Base-by-base conservation (phyloP, 2,329 filamentous ascomycete genomes). In the Fonsecaea multimorphosa region DNA sequence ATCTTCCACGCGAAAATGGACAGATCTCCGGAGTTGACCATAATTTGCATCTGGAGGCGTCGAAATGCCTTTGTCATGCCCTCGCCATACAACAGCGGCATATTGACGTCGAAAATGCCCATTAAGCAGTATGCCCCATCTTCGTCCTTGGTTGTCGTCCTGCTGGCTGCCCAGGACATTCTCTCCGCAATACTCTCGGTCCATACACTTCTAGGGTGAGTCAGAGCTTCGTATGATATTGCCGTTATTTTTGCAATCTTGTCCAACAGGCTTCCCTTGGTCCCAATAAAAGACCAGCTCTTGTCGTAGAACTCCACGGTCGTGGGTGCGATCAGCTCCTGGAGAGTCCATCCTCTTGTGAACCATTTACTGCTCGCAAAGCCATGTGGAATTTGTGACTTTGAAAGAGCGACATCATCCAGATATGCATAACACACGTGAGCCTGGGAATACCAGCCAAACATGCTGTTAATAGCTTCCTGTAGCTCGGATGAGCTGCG, bases 71-170 rank as follows among this genome's bases (percentile, higher is more conserved):
- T 72, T 8, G 58, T 63, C 29, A 31, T 3, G 5, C 73, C 72
- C 51, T 76, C 74, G 1, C 81, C 81, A 57, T 83, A 83, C 0
- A 82, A 58, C 2, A 82, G 68, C 0, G 80, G 76, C 77, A 83
- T 81, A 44, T 79, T 76, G 22, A 83, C 74, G 1, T 73, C 73
- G 31, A 83, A 83, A 0, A 83, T 73, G 0, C 81, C 81, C 2
- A 83, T 64, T 0, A 83, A 70, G 9, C 75, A 81, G 44, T 83
- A 83, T 0, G 80, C 79, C 16, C 74, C 74, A 44, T 83, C 82
- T 51, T 83, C 81, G 0, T 59, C 3, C 2, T 75, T 63, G 0
- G 72, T 74, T 0, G 80, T 81, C 2, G 71, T 62, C 19, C 74
- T 74, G 16, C 62, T 65, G 8, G 76, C 76, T 36, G 74, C 79